Conservation (phyloP, 2,329 filamentous ascomycete species). For the Sporothrix protearum region DNA sequence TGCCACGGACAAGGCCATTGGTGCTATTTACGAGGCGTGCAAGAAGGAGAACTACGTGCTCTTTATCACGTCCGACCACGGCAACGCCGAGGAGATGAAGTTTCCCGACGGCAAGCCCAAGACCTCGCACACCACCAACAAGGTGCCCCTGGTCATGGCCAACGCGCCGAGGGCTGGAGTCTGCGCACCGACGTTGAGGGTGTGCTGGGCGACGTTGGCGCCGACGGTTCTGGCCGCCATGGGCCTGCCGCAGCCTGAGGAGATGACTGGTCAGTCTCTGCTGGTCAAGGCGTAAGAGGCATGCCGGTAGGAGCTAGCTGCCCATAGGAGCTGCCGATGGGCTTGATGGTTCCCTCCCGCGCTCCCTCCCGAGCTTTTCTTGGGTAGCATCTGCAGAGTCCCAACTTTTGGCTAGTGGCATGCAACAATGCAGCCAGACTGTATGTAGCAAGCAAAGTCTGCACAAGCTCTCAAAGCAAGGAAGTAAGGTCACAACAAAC, state of each 20-base stretch:
- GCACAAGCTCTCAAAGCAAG: not conserved
- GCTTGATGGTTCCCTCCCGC: not conserved
- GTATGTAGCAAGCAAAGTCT: not conserved
- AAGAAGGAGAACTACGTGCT: slow-evolving; percentile 90
- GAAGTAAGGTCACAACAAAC: not conserved
- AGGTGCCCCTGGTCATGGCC: slow-evolving; percentile 96
- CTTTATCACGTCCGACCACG: slow-evolving; percentile 95
- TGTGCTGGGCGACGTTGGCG: slow-evolving; percentile 95
- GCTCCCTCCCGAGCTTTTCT: not conserved
- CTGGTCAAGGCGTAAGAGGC: slow-evolving; percentile 64
- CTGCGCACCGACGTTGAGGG: slow-evolving; percentile 72
- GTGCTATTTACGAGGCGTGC: slow-evolving; percentile 86
- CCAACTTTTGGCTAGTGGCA: not conserved
- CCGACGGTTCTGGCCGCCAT: slow-evolving; percentile 89
- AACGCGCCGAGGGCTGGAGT: slow-evolving; percentile 85
- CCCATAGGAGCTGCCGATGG: not conserved
- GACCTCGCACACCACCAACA: slow-evolving; percentile 97
- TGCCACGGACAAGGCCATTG: slow-evolving; percentile 91
- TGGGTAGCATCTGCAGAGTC: not conserved
- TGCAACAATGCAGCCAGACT: not conserved
- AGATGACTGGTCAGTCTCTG: slow-evolving; percentile 86
- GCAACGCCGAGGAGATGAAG: slow-evolving; percentile 99
- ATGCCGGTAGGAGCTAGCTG: not conserved
- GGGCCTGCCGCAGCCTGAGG: slow-evolving; percentile 83
- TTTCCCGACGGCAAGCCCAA: slow-evolving; percentile 93